These are phyloP conservation scores for Grifola frondosa DNA, from an alignment of 1,284 basidiomycete species.

Conservation along the genomic window DNA sequence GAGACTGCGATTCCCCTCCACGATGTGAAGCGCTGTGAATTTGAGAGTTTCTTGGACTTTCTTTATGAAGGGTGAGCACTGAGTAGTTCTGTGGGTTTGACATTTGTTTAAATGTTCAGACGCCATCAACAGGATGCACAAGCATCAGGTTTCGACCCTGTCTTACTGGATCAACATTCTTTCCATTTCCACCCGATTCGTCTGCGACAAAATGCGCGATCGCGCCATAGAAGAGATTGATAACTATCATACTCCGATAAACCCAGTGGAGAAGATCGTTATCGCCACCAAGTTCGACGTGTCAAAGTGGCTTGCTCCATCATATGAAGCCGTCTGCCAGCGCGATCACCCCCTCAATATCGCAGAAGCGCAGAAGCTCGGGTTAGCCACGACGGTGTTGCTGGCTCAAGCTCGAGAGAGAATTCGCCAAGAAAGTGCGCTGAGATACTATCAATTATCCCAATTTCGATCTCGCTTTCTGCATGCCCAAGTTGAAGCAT, in stretches of 20 bases:
- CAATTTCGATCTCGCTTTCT: too few relatives aligned
- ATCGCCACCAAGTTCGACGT: constrained; percentile 19
- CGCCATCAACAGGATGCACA: constrained; percentile 23
- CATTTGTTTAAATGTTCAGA: neutral
- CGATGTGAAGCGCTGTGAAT: constrained; percentile 11
- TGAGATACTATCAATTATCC: too few relatives aligned
- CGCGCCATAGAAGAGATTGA: constrained; percentile 25
- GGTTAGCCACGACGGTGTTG: constrained; percentile 14
- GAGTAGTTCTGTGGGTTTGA: neutral
- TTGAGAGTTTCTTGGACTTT: constrained; percentile 16
- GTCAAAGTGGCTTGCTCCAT: constrained; percentile 21
- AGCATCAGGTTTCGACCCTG: constrained; percentile 10
- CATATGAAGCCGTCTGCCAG: constrained; percentile 19
- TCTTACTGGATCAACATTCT: constrained; percentile 23
- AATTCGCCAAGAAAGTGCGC: too few relatives aligned
- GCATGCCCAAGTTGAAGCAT: too few relatives aligned
- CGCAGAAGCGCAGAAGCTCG: constrained; percentile 16
- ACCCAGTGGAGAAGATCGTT: constrained; percentile 22
- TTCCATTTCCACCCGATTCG: constrained; percentile 23
- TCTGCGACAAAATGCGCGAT: constrained; percentile 21
- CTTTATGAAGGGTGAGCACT: constrained; percentile 16
- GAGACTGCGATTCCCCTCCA: constrained; percentile 10
- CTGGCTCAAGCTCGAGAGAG: constrained; percentile 24
- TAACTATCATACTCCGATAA: constrained; percentile 6
- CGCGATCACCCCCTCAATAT: constrained; percentile 15